These are phyloP conservation scores for Neocallimastix lanati DNA, from an alignment of 192 early-diverging fungal genomes.

Conservation along the genomic window DNA sequence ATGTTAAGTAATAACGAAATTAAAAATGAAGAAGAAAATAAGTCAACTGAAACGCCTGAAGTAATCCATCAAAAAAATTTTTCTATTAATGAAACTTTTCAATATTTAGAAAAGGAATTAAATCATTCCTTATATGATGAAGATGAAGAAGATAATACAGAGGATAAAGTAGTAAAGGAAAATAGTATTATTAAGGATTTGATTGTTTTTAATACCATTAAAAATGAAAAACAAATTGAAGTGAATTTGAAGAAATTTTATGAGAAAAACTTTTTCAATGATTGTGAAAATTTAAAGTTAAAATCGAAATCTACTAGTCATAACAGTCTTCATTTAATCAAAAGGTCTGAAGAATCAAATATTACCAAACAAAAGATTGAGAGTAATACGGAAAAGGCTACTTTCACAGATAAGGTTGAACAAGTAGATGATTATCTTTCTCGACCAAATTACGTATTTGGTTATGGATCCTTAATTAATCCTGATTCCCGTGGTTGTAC, in stretches of 20 bases:
- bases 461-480: not conserved
- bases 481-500: not conserved
- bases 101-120: too few species aligned
- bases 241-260: not conserved
- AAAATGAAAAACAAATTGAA: not conserved
- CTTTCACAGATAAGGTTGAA: not conserved
- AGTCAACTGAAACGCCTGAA: too few species aligned
- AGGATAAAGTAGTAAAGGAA: not conserved
- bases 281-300: not conserved
- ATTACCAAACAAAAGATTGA: not conserved
- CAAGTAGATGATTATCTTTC: not conserved
- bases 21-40: too few species aligned
- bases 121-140: not conserved
- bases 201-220: not conserved
- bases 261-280: not conserved
- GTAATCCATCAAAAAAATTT: too few species aligned
- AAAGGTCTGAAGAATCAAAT: not conserved
- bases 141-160: not conserved
- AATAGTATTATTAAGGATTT: not conserved
- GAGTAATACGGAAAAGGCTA: not conserved
- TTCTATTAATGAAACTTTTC: too few species aligned
- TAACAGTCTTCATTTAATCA: not conserved
- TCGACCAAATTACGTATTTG: not conserved
- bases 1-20: too few species aligned
- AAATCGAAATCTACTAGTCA: not conserved